Percentiles rank a stretch among this genome's conserved stretches.
phyloP scores from a whole-genome alignment of 345 rosid species.

The Brassica carinata region DNA sequence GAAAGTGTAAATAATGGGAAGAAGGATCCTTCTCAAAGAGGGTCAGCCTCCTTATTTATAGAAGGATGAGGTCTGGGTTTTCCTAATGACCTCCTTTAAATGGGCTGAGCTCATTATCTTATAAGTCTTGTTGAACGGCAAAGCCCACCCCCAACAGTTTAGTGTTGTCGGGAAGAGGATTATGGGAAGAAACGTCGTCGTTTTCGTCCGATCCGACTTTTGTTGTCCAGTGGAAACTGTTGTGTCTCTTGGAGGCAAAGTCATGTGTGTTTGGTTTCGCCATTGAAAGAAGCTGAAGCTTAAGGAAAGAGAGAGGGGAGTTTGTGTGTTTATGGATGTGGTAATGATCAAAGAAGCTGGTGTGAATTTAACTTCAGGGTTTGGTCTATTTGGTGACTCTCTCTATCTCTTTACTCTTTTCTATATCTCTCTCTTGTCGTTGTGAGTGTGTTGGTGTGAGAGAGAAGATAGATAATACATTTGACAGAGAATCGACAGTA shows the following conservation, averaged over 20 bases:
- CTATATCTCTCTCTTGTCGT: constrained; percentile 21
- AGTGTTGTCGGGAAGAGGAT: background rate
- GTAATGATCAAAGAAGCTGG: constrained; percentile 25
- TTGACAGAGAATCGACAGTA: constrained; percentile 38
- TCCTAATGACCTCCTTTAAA: too few relatives aligned
- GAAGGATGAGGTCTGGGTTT: too few relatives aligned
- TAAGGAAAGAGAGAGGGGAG: background rate
- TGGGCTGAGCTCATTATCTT: too few relatives aligned
- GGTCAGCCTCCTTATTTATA: too few relatives aligned
- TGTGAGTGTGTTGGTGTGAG: constrained; percentile 36
- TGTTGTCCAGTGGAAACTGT: constrained; percentile 72
- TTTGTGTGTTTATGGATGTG: background rate
- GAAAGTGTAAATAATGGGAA: too few relatives aligned
- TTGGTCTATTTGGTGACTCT: constrained; percentile 39
- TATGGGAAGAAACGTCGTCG: constrained; percentile 45
- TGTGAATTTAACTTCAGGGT: constrained; percentile 38
- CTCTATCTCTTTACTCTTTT: constrained; percentile 3
- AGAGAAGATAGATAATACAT: constrained; percentile 39
- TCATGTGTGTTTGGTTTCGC: constrained; percentile 55
- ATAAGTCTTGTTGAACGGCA: too few relatives aligned
- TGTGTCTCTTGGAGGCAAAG: constrained; percentile 67
- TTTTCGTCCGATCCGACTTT: constrained; percentile 68
- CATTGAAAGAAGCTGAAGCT: constrained; percentile 42
- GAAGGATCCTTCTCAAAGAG: too few relatives aligned
- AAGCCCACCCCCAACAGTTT: too few relatives aligned